phyloP scores from a whole-genome alignment of 2,329 filamentous ascomycete genomes.

The Aspergillus neoniger region DNA sequence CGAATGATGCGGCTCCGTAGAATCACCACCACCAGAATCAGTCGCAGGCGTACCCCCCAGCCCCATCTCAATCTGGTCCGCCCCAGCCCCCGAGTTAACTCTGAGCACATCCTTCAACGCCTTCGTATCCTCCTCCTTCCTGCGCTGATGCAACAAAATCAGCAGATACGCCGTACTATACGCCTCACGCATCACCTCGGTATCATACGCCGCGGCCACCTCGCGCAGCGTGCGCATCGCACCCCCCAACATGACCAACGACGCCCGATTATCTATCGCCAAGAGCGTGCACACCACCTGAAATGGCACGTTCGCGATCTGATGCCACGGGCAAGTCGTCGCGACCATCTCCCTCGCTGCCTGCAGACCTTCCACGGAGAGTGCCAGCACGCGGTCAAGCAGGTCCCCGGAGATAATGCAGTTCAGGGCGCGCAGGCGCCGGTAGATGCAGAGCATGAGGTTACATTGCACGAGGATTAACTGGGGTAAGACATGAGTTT shows the following conservation, averaged over 20 bases:
- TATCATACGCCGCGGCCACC: slow-evolving; percentile 49
- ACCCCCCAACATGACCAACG: slow-evolving; percentile 51
- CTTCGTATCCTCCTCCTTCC: slow-evolving; percentile 49
- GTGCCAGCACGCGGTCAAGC: slow-evolving; percentile 51
- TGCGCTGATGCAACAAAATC: slow-evolving; percentile 54
- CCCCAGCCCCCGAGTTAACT: slow-evolving; percentile 35
- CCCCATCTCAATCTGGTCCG: slow-evolving; percentile 9
- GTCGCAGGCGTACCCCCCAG: background rate
- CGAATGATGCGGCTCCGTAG: slow-evolving; percentile 19
- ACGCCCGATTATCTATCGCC: slow-evolving; percentile 56
- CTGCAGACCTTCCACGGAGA: slow-evolving; percentile 49
- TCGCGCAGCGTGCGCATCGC: slow-evolving; percentile 53
- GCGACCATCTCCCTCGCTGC: slow-evolving; percentile 52
- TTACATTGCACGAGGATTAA: slow-evolving; percentile 57
- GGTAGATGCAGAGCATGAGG: slow-evolving; percentile 57
- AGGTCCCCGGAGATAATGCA: slow-evolving; percentile 47
- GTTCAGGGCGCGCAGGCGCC: slow-evolving; percentile 56
- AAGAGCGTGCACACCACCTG: slow-evolving; percentile 59
- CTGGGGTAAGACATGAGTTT: slow-evolving; percentile 44
- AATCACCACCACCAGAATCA: background rate
- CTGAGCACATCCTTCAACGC: slow-evolving; percentile 44
- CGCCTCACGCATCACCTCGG: slow-evolving; percentile 54
- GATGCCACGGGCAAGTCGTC: slow-evolving; percentile 57
- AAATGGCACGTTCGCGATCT: slow-evolving; percentile 62
- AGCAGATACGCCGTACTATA: slow-evolving; percentile 58